Conservation (phyloP, 768 basidiomycete species). For the Mycena latifolia region DNA sequence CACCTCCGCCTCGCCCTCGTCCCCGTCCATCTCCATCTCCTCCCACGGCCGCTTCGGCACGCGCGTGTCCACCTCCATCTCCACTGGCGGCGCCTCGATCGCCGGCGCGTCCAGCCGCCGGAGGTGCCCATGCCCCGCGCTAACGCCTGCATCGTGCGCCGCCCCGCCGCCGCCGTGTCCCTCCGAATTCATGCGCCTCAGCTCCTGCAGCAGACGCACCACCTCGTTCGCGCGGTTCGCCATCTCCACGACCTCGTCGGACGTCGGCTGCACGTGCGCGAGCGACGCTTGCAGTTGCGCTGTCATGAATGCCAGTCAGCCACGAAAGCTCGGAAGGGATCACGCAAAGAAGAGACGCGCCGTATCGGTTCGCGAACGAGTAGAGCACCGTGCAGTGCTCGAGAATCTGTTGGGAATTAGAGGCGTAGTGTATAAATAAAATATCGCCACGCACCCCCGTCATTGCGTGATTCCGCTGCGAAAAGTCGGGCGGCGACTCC, state of each 20-base stretch:
- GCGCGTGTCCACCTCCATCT: slow-evolving; percentile 49
- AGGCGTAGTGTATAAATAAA: background rate
- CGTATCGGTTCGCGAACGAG: slow-evolving; percentile 75
- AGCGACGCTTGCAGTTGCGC: slow-evolving; percentile 59
- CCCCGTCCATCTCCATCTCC: slow-evolving; percentile 58
- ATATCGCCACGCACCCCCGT: slow-evolving; percentile 52
- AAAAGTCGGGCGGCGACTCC: slow-evolving; percentile 17
- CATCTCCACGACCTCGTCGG: slow-evolving; percentile 78
- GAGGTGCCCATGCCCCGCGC: background rate
- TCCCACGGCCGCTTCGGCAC: slow-evolving; percentile 87
- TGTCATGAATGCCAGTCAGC: slow-evolving; percentile 32
- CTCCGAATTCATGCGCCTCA: slow-evolving; percentile 55
- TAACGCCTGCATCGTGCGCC: too few relatives aligned
- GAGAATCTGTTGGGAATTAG: slow-evolving; percentile 58
- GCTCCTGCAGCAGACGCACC: slow-evolving; percentile 74
- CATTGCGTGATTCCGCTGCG: slow-evolving; percentile 25
- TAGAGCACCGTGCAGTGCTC: slow-evolving; percentile 73
- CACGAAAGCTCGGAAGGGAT: too few relatives aligned
- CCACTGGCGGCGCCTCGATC: slow-evolving; percentile 48
- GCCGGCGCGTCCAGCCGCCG: slow-evolving; percentile 48
- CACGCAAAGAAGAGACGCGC: slow-evolving; percentile 50
- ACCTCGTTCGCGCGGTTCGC: slow-evolving; percentile 73
- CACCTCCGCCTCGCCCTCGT: slow-evolving; percentile 34
- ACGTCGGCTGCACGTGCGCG: slow-evolving; percentile 64
- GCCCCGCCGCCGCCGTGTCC: background rate